phyloP scores from a whole-genome alignment of 805 yeast species.

The Debaryomyces hansenii region DNA sequence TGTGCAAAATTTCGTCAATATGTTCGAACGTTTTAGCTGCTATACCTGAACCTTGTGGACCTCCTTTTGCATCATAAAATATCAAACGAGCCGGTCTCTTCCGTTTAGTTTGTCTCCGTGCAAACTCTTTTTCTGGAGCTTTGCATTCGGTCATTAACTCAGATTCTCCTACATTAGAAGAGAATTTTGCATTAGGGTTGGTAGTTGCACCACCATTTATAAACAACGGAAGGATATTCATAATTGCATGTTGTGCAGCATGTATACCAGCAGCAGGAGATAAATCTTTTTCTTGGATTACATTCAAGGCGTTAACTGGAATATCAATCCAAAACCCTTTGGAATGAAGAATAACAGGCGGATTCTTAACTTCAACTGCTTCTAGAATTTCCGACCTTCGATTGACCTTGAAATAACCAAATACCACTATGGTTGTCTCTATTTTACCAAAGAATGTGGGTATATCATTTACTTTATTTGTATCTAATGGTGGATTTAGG shows the following conservation, averaged over 20 bases:
- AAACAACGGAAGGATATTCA: slow-evolving; percentile 73
- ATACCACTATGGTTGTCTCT: slow-evolving; percentile 71
- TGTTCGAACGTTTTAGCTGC: slow-evolving; percentile 78
- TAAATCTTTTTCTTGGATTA: slow-evolving; percentile 56
- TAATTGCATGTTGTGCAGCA: slow-evolving; percentile 89
- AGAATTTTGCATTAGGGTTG: slow-evolving; percentile 30
- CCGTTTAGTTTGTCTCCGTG: slow-evolving; percentile 66
- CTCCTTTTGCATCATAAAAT: slow-evolving; percentile 83
- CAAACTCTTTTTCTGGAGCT: slow-evolving; percentile 96
- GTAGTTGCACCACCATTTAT: slow-evolving; percentile 67
- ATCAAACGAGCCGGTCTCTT: slow-evolving; percentile 85
- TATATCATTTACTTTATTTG: slow-evolving; percentile 28
- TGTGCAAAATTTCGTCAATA: slow-evolving; percentile 61
- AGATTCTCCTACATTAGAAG: slow-evolving; percentile 31
- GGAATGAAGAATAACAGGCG: slow-evolving; percentile 68
- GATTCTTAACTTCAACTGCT: slow-evolving; percentile 88
- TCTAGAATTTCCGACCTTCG: slow-evolving; percentile 78
- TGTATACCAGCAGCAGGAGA: slow-evolving; percentile 91
- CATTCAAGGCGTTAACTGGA: slow-evolving; percentile 61
- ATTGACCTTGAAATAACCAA: slow-evolving; percentile 90
- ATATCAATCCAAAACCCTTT: slow-evolving; percentile 94
- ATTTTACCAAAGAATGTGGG: slow-evolving; percentile 80
- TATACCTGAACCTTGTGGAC: slow-evolving; percentile 76
- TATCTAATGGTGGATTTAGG: slow-evolving; percentile 39
- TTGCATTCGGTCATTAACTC: slow-evolving; percentile 93